Evolutionary conservation across 2,329 filamentous ascomycete genomes (phyloP).

Genomic region (Aureobasidium uvarum): DNA sequence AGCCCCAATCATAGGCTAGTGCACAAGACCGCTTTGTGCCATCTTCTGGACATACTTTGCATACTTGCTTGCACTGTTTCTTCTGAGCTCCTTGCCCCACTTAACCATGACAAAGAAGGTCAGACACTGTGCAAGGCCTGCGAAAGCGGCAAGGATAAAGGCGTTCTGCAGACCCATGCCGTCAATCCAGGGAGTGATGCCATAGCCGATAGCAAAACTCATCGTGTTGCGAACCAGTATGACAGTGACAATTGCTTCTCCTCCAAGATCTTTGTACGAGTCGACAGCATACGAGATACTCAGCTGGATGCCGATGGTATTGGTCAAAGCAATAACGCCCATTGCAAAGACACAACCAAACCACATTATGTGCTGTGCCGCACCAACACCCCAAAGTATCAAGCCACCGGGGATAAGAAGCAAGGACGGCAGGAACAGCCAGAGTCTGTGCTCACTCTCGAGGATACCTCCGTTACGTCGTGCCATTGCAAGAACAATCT

Average conservation of each 20-base stretch:
- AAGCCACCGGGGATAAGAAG: slow-evolving; percentile 48
- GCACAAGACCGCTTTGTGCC: slow-evolving; percentile 32
- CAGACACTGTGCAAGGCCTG: slow-evolving; percentile 44
- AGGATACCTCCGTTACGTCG: slow-evolving; percentile 42
- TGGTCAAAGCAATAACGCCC: slow-evolving; percentile 48
- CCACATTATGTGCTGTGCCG: slow-evolving; percentile 40
- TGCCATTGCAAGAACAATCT: slow-evolving; percentile 39
- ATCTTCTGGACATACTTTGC: slow-evolving; percentile 42
- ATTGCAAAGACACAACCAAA: slow-evolving; percentile 48
- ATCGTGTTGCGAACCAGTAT: slow-evolving; percentile 53
- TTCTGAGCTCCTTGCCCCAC: slow-evolving; percentile 49
- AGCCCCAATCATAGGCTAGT: too few relatives aligned
- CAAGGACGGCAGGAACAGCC: slow-evolving; percentile 42
- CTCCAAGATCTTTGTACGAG: slow-evolving; percentile 49
- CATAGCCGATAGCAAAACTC: slow-evolving; percentile 53
- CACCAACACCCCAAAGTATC: slow-evolving; percentile 54
- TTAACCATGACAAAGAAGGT: slow-evolving; percentile 48
- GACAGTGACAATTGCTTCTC: slow-evolving; percentile 52
- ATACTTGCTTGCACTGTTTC: slow-evolving; percentile 42
- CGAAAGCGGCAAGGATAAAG: slow-evolving; percentile 46
- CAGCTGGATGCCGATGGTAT: slow-evolving; percentile 47
- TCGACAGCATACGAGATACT: slow-evolving; percentile 51
- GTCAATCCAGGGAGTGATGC: slow-evolving; percentile 48
- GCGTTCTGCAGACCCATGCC: slow-evolving; percentile 46
- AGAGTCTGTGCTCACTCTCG: slow-evolving; percentile 45